phyloP scores from a whole-genome alignment of 129 eudicot genomes.

The Flaveria brownii region DNA sequence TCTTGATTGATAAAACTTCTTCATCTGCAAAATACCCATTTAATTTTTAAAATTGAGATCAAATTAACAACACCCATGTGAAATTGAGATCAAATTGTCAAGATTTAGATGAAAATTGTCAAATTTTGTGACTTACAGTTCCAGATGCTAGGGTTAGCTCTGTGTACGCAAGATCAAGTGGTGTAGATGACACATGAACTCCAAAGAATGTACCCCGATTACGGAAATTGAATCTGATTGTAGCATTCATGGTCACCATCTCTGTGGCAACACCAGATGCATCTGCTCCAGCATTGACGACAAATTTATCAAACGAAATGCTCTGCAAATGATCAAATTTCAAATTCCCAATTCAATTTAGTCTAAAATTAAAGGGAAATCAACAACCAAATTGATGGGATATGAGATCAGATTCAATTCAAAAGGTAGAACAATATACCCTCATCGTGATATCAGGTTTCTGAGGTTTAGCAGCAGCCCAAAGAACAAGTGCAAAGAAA shows the following conservation, averaged over 20 bases:
- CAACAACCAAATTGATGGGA: not conserved
- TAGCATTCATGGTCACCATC: conserved; percentile 73
- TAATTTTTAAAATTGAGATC: not conserved
- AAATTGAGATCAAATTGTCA: not conserved
- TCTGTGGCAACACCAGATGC: conserved; percentile 85
- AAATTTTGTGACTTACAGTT: conserved; percentile 48
- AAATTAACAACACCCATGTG: not conserved
- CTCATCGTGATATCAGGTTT: conserved; percentile 74
- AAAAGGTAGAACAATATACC: conserved; percentile 36
- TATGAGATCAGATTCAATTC: too few species aligned
- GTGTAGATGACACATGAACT: conserved; percentile 79
- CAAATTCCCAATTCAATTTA: conserved; percentile 22
- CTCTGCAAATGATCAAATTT: conserved; percentile 51
- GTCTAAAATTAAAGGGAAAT: not conserved
- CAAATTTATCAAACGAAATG: conserved; percentile 62
- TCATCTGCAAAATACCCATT: conserved; percentile 47
- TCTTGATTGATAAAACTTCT: conserved; percentile 76
- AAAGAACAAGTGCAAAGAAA: conserved; percentile 77
- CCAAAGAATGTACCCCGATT: conserved; percentile 92
- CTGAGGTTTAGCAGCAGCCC: conserved; percentile 80
- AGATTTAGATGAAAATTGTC: not conserved
- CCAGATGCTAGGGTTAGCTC: conserved; percentile 73
- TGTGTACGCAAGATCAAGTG: conserved; percentile 64
- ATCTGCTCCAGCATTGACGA: conserved; percentile 75
- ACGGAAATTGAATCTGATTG: conserved; percentile 58